A percentile compares a stretch with the other conserved stretches of the same genome.
These are phyloP conservation scores for Podaxis sp. DNA, from an alignment of 768 basidiomycete genomes.

Conservation along the genomic window DNA sequence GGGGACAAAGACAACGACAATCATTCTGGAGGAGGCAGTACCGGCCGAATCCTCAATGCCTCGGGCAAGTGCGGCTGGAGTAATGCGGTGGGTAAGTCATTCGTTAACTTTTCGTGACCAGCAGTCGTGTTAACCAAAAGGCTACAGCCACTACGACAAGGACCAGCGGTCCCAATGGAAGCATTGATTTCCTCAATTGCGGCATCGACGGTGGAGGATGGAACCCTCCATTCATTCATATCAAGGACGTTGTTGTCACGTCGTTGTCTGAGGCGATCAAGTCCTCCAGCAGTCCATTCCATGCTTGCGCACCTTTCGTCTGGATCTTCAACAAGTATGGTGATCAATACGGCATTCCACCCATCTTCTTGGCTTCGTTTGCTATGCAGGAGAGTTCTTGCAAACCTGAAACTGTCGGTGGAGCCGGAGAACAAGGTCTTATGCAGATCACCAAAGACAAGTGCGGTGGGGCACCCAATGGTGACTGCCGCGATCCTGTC, in stretches of 20 bases:
- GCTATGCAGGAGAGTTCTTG: constrained; percentile 87
- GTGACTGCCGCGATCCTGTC: constrained; percentile 48
- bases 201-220: constrained; percentile 70
- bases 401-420: constrained; percentile 64
- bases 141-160: constrained; percentile 46
- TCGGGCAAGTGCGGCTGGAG: constrained; percentile 15
- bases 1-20: background rate
- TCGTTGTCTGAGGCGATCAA: constrained; percentile 49
- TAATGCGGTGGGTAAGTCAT: constrained; percentile 29
- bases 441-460: constrained; percentile 87
- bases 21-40: constrained; percentile 10
- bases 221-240: constrained; percentile 63
- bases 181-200: constrained; percentile 77
- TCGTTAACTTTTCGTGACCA: constrained; percentile 20
- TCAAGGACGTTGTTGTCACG: constrained; percentile 50
- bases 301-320: constrained; percentile 52
- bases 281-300: constrained; percentile 53
- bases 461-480: constrained; percentile 56
- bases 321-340: constrained; percentile 61
- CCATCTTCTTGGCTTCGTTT: constrained; percentile 81
- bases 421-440: constrained; percentile 79
- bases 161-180: constrained; percentile 66
- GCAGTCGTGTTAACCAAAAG: background rate
- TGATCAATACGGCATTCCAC: constrained; percentile 48
- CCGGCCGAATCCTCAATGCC: constrained; percentile 13